Evolutionary conservation across 805 yeast species (phyloP).

Genomic region (Lachancea quebecensis): DNA sequence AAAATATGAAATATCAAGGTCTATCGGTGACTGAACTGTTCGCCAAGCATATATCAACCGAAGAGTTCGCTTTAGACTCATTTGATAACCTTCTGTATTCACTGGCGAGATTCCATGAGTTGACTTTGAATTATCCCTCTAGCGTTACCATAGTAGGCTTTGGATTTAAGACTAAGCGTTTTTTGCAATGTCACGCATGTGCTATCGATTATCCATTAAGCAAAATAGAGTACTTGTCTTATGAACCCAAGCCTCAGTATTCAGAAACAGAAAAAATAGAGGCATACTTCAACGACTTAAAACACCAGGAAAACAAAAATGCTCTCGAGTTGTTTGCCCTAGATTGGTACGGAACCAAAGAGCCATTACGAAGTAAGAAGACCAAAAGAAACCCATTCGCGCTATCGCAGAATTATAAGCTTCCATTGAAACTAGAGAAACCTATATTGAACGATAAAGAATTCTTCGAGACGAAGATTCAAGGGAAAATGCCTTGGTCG

Average conservation of each 20-base stretch:
- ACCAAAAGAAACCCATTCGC: conserved; percentile 50
- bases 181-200: conserved; percentile 46
- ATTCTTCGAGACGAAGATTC: conserved; percentile 17
- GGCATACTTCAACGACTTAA: conserved; percentile 43
- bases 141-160: conserved; percentile 59
- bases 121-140: conserved; percentile 42
- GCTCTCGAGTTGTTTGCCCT: conserved; percentile 47
- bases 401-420: conserved; percentile 35
- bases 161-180: conserved; percentile 62
- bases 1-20: conserved; percentile 5
- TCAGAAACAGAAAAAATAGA: conserved; percentile 18
- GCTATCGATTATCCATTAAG: conserved; percentile 40
- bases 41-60: conserved; percentile 37
- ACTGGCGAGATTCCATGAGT: conserved; percentile 45
- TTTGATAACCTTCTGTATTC: conserved; percentile 69
- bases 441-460: conserved; percentile 12
- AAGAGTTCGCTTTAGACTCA: conserved; percentile 73
- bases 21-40: conserved; percentile 15
- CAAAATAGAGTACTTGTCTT: conserved; percentile 45
- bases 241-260: conserved; percentile 46
- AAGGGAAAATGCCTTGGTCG: conserved; percentile 31
- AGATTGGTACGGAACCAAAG: conserved; percentile 53
- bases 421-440: conserved; percentile 9
- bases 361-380: conserved; percentile 43
- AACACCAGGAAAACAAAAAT: conserved; percentile 40